Conservation (phyloP, 2,329 filamentous ascomycete species). For the Thyridium curvatum region DNA sequence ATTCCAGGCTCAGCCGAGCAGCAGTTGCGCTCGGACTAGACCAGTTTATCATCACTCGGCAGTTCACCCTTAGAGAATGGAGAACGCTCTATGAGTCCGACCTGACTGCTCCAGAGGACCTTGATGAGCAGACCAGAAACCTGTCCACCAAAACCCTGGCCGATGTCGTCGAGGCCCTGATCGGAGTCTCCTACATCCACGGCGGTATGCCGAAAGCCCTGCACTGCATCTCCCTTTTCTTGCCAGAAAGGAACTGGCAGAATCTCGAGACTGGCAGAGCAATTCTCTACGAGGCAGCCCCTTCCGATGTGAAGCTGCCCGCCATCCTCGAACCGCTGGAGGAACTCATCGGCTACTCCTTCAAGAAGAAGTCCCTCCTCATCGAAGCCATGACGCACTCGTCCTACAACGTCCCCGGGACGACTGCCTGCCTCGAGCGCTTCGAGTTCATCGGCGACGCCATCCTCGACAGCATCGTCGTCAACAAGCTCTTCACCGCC, state of each 20-base stretch:
- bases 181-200: slow-evolving; percentile 68
- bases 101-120: slow-evolving; percentile 19
- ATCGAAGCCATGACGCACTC: slow-evolving; percentile 77
- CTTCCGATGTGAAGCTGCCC: slow-evolving; percentile 26
- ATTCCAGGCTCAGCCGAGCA: slow-evolving; percentile 63
- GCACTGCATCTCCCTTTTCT: slow-evolving; percentile 58
- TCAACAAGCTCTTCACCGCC: slow-evolving; percentile 49
- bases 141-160: slow-evolving; percentile 76
- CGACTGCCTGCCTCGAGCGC: slow-evolving; percentile 55
- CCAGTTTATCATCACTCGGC: slow-evolving; percentile 61
- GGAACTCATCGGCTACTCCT: slow-evolving; percentile 62
- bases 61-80: slow-evolving; percentile 70
- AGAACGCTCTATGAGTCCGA: slow-evolving; percentile 48
- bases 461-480: slow-evolving; percentile 72
- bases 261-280: slow-evolving; percentile 32
- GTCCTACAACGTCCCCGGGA: slow-evolving; percentile 43
- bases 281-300: slow-evolving; percentile 35
- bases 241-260: slow-evolving; percentile 53
- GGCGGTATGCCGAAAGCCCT: slow-evolving; percentile 61
- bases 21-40: slow-evolving; percentile 60
- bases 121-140: slow-evolving; percentile 17
- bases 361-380: slow-evolving; percentile 61
- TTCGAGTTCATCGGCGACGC: slow-evolving; percentile 87
- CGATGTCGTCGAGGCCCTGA: slow-evolving; percentile 79
- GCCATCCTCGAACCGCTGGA: slow-evolving; percentile 48